These are phyloP conservation scores for Cercospora canescens DNA, from an alignment of 2,329 filamentous ascomycete species.

Conservation along the genomic window DNA sequence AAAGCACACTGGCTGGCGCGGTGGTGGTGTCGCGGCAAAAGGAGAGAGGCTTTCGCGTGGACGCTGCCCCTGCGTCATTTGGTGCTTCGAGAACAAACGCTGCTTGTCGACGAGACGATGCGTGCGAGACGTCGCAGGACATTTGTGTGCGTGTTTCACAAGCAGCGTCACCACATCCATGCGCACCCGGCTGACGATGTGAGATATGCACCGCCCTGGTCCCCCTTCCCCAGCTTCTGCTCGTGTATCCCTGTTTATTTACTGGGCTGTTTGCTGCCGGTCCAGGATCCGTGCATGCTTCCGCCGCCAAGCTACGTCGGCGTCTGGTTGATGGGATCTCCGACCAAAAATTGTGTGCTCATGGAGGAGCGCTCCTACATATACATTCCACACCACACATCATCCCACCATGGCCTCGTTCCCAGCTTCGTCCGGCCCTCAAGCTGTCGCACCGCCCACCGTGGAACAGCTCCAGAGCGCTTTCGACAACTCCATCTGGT, in stretches of 20 bases:
- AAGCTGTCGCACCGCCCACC: slow-evolving; percentile 19
- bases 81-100: not conserved
- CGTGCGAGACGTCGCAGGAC: not conserved
- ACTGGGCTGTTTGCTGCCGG: not conserved
- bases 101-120: not conserved
- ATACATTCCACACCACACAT: not conserved
- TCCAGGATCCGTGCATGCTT: not conserved
- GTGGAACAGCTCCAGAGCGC: slow-evolving; percentile 32
- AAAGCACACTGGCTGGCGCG: not conserved
- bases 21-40: not conserved
- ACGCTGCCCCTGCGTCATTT: slow-evolving; percentile 1
- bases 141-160: not conserved
- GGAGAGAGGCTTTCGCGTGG: not conserved
- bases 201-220: too few species aligned
- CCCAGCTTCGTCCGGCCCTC: slow-evolving; percentile 8
- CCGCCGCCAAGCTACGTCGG: not conserved
- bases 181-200: not conserved
- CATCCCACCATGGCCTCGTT: slow-evolving; percentile 18
- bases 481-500: slow-evolving; percentile 83
- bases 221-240: slow-evolving; percentile 1
- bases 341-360: not conserved
- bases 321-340: not conserved
- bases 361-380: not conserved
- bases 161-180: not conserved
- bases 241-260: not conserved